Percentiles rank a stretch among this genome's conserved stretches.
phyloP scores from a whole-genome alignment of 2,329 filamentous ascomycete species.

The Gremmenia infestans region DNA sequence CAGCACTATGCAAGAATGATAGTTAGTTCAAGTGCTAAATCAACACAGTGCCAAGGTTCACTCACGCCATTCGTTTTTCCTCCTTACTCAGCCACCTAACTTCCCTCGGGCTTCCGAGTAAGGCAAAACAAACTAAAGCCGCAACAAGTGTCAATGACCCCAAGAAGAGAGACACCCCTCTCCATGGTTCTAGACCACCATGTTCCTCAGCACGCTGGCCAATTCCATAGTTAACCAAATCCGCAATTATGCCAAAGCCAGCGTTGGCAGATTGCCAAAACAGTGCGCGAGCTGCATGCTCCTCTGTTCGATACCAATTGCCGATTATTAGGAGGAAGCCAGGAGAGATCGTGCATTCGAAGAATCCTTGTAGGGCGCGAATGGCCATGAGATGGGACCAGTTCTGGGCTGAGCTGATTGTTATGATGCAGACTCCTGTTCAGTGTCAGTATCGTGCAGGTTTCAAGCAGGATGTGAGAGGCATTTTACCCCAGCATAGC shows the following conservation, averaged over 20 bases:
- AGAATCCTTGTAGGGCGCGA: slow-evolving; percentile 34
- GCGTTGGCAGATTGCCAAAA: slow-evolving; percentile 36
- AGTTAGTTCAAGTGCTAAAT: background rate
- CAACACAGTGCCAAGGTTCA: background rate
- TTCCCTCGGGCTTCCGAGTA: slow-evolving; percentile 25
- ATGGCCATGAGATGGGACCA: slow-evolving; percentile 34
- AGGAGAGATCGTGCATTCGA: slow-evolving; percentile 35
- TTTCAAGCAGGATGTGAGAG: background rate
- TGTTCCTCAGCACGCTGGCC: slow-evolving; percentile 14
- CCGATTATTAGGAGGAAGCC: slow-evolving; percentile 34
- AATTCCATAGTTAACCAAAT: slow-evolving; percentile 21
- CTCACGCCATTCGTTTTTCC: slow-evolving; percentile 22
- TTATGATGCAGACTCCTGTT: slow-evolving; percentile 15
- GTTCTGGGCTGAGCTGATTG: slow-evolving; percentile 20
- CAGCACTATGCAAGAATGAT: slow-evolving; percentile 5
- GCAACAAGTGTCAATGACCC: slow-evolving; percentile 17
- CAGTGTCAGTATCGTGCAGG: background rate
- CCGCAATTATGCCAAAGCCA: slow-evolving; percentile 27
- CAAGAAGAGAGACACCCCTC: slow-evolving; percentile 19
- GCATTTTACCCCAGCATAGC: slow-evolving; percentile 24
- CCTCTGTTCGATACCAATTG: slow-evolving; percentile 33
- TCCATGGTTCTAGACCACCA: slow-evolving; percentile 18
- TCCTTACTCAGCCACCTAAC: slow-evolving; percentile 21
- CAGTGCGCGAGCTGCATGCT: slow-evolving; percentile 32
- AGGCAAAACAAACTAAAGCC: slow-evolving; percentile 16